Conservation (phyloP, 805 yeast species). For the Cyberlindnera maclurae region DNA sequence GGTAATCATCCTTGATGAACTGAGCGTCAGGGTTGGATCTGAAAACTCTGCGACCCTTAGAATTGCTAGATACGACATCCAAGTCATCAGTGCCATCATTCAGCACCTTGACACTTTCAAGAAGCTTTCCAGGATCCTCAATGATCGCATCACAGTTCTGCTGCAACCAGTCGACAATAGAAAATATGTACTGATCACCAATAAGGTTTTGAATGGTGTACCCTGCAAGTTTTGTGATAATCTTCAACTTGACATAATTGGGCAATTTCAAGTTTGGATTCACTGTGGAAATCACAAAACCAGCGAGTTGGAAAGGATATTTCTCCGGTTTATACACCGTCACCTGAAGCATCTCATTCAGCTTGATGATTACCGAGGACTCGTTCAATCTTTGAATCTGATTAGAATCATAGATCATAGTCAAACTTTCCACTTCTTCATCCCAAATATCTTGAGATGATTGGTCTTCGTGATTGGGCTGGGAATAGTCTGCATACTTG, state of each 20-base stretch:
- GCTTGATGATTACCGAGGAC: slow-evolving; percentile 11
- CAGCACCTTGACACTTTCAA: slow-evolving; percentile 20
- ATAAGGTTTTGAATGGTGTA: slow-evolving; percentile 38
- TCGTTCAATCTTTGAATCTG: slow-evolving; percentile 25
- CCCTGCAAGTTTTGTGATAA: slow-evolving; percentile 39
- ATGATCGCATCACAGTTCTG: slow-evolving; percentile 50
- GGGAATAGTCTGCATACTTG: slow-evolving; percentile 23
- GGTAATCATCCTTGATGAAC: slow-evolving; percentile 29
- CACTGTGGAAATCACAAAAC: slow-evolving; percentile 47
- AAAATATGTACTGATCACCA: slow-evolving; percentile 66
- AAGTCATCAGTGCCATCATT: slow-evolving; percentile 3
- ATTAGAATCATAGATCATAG: slow-evolving; percentile 42
- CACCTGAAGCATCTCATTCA: slow-evolving; percentile 25
- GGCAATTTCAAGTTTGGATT: slow-evolving; percentile 46
- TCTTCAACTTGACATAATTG: slow-evolving; percentile 58
- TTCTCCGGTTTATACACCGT: slow-evolving; percentile 37
- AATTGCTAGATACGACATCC: slow-evolving; percentile 2
- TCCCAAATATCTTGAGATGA: slow-evolving; percentile 47
- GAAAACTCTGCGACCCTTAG: slow-evolving; percentile 9
- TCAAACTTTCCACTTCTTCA: slow-evolving; percentile 66
- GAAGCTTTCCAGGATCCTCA: slow-evolving; percentile 69
- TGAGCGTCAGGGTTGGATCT: slow-evolving; percentile 27
- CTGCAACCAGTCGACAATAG: slow-evolving; percentile 74
- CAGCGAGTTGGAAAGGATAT: slow-evolving; percentile 68
- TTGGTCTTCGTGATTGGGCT: slow-evolving; percentile 4